Base-by-base conservation (phyloP, 768 basidiomycete genomes). In the Rubroboletus pulcherrimus region DNA sequence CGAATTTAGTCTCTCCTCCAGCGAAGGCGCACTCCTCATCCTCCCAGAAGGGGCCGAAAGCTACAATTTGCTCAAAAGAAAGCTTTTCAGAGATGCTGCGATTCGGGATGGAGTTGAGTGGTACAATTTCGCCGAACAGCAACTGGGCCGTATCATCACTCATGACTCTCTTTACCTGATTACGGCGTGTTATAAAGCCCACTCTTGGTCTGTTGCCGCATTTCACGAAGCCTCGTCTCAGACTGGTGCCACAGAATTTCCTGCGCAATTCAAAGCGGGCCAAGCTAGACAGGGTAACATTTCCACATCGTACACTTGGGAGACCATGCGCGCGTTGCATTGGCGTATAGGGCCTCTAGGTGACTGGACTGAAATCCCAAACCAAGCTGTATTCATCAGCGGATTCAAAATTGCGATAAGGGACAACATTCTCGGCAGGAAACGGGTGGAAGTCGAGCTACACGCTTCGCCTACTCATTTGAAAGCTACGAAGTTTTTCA, bases 141-240 rank as follows among this genome's bases (percentile, higher is more conserved):
- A 46, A 26, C 55, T 59, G 31, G 60, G 60, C 10, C 53, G 57
- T 0, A 55, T 55, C 17, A 60, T 61, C 45, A 51, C 55, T 6
- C 60, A 63, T 35, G 63, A 67, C 31, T 61, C 66, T 2, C 61
- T 71, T 14, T 72, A 73, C 38, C 60, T 71, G 9, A 65, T 72
- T 37, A 72, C 51, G 9, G 58, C 49, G 2, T 56, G 49, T 8
- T 50, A 55, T 38, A 59, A 56, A 33, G 39, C 59, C 5, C 46
- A 46, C 11, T 61, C 66, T 5, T 72, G 71, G 69, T 71, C 67
- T 9, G 60, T 67, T 15, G 68, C 67, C 0, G 45, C 60, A 3
- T 63, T 63, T 30, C 53, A 49, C 7, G 33, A 60, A 30, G 26
- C 47, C 2, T 49, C 48, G 6, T 49, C 48, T 49, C 48, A 26